phyloP scores from a whole-genome alignment of 495 filamentous ascomycete genomes.

The Coniosporium apollinis region DNA sequence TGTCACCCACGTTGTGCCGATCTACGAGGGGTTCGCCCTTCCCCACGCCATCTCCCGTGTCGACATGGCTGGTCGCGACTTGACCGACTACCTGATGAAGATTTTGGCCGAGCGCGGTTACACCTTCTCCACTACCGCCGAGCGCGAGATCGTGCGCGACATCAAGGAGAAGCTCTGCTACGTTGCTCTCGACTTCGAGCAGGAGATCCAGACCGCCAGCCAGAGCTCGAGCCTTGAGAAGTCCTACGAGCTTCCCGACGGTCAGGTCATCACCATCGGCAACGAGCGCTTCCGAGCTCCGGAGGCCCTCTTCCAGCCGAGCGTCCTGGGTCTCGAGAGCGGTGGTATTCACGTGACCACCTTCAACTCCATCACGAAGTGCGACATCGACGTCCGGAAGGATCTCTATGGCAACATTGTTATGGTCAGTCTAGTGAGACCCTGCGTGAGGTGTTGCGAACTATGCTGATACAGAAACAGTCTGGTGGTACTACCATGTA shows the following conservation, averaged over 20 bases:
- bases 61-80: conserved; percentile 98
- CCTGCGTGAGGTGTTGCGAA: not conserved
- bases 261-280: conserved; percentile 99
- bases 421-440: conserved; percentile 51
- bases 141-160: conserved; percentile 99
- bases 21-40: conserved; percentile 99
- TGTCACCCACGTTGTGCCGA: conserved; percentile 99
- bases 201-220: conserved; percentile 99
- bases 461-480: conserved; percentile 27
- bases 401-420: conserved; percentile 99
- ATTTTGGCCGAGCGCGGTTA: conserved; percentile 97
- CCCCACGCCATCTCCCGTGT: conserved; percentile 98
- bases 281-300: conserved; percentile 99
- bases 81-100: conserved; percentile 99
- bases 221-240: conserved; percentile 98
- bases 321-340: conserved; percentile 91
- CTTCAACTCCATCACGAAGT: conserved; percentile 99
- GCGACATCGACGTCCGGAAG: conserved; percentile 98
- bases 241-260: conserved; percentile 98
- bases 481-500: conserved; percentile 99
- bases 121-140: conserved; percentile 98
- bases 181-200: conserved; percentile 98
- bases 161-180: conserved; percentile 99
- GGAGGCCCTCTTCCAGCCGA: conserved; percentile 98
- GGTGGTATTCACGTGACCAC: conserved; percentile 99